These are phyloP conservation scores for Spizellomyces punctatus DNA, from an alignment of 192 early-diverging fungal species.

Conservation along the genomic window DNA sequence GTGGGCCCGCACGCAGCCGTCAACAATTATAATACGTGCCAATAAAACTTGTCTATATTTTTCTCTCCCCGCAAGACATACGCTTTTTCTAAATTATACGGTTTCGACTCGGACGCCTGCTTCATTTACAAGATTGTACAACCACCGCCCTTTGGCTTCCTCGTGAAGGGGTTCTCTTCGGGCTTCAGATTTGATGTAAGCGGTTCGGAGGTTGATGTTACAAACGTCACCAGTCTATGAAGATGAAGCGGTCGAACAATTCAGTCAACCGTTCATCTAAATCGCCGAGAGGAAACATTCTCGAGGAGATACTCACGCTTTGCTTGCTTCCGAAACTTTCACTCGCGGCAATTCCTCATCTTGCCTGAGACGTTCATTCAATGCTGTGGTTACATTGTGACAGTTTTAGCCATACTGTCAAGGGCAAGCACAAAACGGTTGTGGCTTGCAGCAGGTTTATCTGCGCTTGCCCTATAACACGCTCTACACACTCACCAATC, in stretches of 20 bases:
- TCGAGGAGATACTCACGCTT: slow-evolving; percentile 44
- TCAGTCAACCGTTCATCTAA: not conserved
- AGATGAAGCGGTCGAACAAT: slow-evolving; percentile 5
- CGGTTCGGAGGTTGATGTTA: slow-evolving; percentile 53
- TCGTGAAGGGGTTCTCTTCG: slow-evolving; percentile 56
- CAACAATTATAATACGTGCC: no score
- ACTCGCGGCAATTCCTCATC: slow-evolving; percentile 60
- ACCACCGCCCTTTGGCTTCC: slow-evolving; percentile 34
- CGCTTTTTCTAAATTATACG: no score
- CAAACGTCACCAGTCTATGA: slow-evolving; percentile 45
- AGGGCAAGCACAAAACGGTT: not conserved
- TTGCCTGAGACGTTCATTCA: slow-evolving; percentile 54
- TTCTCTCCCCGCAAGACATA: no score
- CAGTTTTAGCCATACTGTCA: not conserved
- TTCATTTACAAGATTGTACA: slow-evolving; percentile 27
- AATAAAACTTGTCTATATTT: no score
- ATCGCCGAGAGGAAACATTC: not conserved
- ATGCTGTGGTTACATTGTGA: slow-evolving; percentile 22
- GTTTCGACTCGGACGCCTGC: not conserved
- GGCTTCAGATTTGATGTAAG: slow-evolving; percentile 46
- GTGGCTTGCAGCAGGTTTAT: not conserved
- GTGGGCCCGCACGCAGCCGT: no score
- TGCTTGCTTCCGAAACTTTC: slow-evolving; percentile 59
- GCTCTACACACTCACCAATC: slow-evolving; percentile 15
- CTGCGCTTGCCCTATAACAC: not conserved